Evolutionary conservation across 1,284 basidiomycete species (phyloP).

Genomic region (Irpex sp.): DNA sequence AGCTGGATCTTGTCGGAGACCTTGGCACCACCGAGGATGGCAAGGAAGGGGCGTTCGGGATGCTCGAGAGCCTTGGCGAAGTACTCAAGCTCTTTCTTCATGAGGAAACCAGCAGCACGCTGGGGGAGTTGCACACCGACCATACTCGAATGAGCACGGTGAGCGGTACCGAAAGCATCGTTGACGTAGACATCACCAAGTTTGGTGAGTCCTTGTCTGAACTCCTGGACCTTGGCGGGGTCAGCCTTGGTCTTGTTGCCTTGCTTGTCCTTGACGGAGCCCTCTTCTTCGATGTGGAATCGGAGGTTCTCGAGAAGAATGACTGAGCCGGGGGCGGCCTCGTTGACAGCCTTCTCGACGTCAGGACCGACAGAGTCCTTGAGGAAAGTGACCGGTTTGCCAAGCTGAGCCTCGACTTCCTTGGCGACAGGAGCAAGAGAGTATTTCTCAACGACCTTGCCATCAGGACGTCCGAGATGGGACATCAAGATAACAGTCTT

Average conservation of each 20-base stretch:
- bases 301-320: slow-evolving; percentile 97
- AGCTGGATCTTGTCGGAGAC: slow-evolving; percentile 99
- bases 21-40: slow-evolving; percentile 98
- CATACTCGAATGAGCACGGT: slow-evolving; percentile 98
- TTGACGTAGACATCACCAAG: slow-evolving; percentile 98
- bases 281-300: slow-evolving; percentile 99
- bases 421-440: slow-evolving; percentile 85
- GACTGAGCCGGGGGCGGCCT: slow-evolving; percentile 73
- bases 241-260: slow-evolving; percentile 94
- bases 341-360: slow-evolving; percentile 76
- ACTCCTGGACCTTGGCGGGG: slow-evolving; percentile 76
- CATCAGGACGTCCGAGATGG: slow-evolving; percentile 96
- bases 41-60: slow-evolving; percentile 95
- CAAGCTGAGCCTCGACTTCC: slow-evolving; percentile 72
- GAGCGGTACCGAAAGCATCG: slow-evolving; percentile 98
- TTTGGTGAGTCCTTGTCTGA: slow-evolving; percentile 84
- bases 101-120: slow-evolving; percentile 92
- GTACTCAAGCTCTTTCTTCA: slow-evolving; percentile 99
- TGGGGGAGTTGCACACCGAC: slow-evolving; percentile 94
- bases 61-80: slow-evolving; percentile 97
- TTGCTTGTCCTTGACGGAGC: slow-evolving; percentile 88
- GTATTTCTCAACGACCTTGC: slow-evolving; percentile 87
- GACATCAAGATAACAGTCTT: slow-evolving; percentile 92
- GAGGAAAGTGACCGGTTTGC: slow-evolving; percentile 78
- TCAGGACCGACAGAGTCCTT: slow-evolving; percentile 85